Conservation (phyloP, 2,329 filamentous ascomycete species). For the Pseudogymnoascus sp. region DNA sequence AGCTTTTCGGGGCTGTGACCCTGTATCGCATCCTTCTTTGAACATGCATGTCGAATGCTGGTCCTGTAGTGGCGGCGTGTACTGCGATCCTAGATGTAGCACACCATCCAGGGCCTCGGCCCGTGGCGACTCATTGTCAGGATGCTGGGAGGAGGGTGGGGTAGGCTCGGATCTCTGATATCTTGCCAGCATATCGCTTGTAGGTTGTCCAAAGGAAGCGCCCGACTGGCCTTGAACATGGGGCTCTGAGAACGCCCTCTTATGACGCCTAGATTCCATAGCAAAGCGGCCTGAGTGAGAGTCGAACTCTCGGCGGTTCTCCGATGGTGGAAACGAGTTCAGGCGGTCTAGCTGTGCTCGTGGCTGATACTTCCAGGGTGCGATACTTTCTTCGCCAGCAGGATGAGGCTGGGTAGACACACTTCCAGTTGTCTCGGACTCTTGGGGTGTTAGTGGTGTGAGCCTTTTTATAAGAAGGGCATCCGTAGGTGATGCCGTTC, state of each 20-base stretch:
- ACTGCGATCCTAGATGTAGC: background rate
- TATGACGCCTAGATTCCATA: background rate
- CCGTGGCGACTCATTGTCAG: background rate
- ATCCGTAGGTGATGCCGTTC: background rate
- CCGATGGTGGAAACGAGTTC: background rate
- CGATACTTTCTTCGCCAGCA: background rate
- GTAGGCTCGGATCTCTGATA: background rate
- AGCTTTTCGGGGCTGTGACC: slow-evolving; percentile 59
- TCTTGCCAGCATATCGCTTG: background rate
- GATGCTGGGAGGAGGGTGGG: background rate
- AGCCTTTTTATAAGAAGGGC: background rate
- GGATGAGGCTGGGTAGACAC: background rate
- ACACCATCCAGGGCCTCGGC: background rate
- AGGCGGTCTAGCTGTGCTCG: background rate
- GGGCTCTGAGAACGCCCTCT: background rate
- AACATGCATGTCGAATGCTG: slow-evolving; percentile 41
- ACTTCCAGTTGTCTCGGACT: background rate
- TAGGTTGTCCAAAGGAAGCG: background rate
- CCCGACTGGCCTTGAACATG: background rate
- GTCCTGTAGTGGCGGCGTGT: background rate
- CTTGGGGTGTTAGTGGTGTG: background rate
- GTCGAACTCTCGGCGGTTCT: background rate
- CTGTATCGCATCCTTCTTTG: slow-evolving; percentile 49
- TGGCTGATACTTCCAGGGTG: background rate
- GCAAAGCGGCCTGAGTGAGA: background rate